Conservation (phyloP, 108 stramenopile species). For the Skeletonema costatum region DNA sequence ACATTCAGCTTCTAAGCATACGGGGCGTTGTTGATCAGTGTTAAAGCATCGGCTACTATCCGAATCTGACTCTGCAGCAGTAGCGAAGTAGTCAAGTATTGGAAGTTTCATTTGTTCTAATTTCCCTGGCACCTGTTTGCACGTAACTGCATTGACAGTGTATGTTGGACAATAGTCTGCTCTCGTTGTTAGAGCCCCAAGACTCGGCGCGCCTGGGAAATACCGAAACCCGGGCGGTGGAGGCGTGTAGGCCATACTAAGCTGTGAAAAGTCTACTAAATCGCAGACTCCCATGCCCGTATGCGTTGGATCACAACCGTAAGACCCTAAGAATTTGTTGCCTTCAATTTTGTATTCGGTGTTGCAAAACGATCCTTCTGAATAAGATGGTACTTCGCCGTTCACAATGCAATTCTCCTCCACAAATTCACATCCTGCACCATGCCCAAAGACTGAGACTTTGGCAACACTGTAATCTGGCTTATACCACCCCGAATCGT, state of each 20-base stretch:
- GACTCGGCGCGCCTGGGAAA: conserved; percentile 25
- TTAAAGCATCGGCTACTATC: conserved; percentile 29
- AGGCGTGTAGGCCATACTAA: conserved; percentile 22
- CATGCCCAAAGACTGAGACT: conserved; percentile 49
- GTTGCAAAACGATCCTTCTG: conserved; percentile 69
- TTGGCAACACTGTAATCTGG: conserved; percentile 48
- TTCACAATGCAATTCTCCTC: conserved; percentile 48
- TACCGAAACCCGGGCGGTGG: conserved; percentile 42
- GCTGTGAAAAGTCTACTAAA: conserved; percentile 31
- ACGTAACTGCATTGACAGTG: conserved; percentile 31
- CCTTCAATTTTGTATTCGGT: conserved; percentile 1
- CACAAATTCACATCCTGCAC: conserved; percentile 57
- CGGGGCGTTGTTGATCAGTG: conserved; percentile 29
- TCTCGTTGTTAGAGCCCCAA: conserved; percentile 27
- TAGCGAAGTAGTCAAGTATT: conserved; percentile 18
- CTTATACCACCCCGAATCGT: conserved; percentile 63
- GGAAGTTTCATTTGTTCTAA: conserved; percentile 22
- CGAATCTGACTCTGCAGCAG: conserved; percentile 42
- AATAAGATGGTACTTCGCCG: conserved; percentile 55
- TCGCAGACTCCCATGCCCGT: conserved; percentile 44
- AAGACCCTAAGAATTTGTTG: conserved; percentile 24
- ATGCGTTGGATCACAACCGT: conserved; percentile 49
- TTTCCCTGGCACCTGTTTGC: not conserved
- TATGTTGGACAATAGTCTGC: conserved; percentile 49
- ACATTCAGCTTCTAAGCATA: conserved; percentile 35